phyloP scores from a whole-genome alignment of 2,329 filamentous ascomycete genomes.

The Ilyonectria mors-panacis region DNA sequence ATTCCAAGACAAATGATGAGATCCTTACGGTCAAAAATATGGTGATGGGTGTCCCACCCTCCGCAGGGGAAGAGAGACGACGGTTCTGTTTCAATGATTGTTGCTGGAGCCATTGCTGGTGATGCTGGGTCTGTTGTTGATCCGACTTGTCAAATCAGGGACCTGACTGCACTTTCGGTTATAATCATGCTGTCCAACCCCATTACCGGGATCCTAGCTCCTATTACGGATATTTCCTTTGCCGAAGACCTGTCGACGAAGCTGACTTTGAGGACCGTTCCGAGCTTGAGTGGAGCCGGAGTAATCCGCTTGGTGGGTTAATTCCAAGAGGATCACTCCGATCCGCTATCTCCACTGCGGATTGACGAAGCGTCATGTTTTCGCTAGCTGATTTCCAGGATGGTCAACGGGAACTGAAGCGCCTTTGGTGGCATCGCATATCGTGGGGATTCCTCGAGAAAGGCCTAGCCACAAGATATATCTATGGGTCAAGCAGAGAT shows the following conservation, averaged over 20 bases:
- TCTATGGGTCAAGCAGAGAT: not conserved
- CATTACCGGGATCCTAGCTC: not conserved
- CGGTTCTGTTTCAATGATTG: constrained; percentile 9
- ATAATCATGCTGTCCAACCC: not conserved
- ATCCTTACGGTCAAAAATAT: constrained; percentile 52
- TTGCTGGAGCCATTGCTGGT: constrained; percentile 24
- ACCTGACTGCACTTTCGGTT: not conserved
- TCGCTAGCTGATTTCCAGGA: not conserved
- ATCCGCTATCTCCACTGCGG: not conserved
- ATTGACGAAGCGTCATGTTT: not conserved
- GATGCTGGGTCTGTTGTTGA: not conserved
- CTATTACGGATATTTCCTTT: not conserved
- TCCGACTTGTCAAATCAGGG: not conserved
- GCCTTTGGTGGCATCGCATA: not conserved
- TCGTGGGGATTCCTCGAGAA: not conserved
- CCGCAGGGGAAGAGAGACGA: constrained; percentile 47
- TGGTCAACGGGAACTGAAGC: not conserved
- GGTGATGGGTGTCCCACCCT: constrained; percentile 52
- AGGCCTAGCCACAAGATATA: not conserved
- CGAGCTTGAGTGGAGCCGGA: not conserved
- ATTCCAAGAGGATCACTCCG: not conserved
- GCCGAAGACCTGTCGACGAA: not conserved
- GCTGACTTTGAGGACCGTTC: not conserved
- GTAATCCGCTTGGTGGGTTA: not conserved
- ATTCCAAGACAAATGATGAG: not conserved